Percentiles rank a stretch among this genome's conserved stretches.
Evolutionary conservation across 164 flowering plant species (phyloP).

Genomic region (Aristolochia contorta): DNA sequence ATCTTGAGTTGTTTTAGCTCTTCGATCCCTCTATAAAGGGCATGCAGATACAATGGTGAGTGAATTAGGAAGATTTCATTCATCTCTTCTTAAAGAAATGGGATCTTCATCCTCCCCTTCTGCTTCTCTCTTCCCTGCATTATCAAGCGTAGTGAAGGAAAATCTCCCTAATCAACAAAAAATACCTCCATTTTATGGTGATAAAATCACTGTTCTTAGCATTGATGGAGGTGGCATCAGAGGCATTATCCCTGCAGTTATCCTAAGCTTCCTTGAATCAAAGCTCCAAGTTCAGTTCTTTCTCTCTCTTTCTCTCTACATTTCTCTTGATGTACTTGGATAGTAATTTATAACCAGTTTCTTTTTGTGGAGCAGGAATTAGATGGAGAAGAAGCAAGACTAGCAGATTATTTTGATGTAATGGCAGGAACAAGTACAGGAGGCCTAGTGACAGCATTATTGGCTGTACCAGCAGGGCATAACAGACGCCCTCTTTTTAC

Average conservation of each 20-base stretch:
- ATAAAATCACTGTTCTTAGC: slow-evolving; percentile 23
- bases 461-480: slow-evolving; percentile 6
- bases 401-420: slow-evolving; percentile 13
- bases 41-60: no score
- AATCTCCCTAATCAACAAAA: background rate
- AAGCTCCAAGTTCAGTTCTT: slow-evolving; percentile 1
- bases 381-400: slow-evolving; percentile 12
- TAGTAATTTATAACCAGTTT: background rate
- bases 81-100: background rate
- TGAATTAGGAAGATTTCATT: no score
- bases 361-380: slow-evolving; percentile 2
- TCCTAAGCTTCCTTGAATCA: slow-evolving; percentile 3
- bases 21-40: no score
- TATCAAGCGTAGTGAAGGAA: background rate
- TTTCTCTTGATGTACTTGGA: background rate
- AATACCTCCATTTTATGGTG: slow-evolving; percentile 1
- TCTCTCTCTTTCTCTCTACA: background rate
- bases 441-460: slow-evolving; percentile 8
- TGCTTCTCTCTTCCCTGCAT: background rate
- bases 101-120: background rate
- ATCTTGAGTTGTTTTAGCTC: no score
- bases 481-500: slow-evolving; percentile 9
- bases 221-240: slow-evolving; percentile 36
- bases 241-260: slow-evolving; percentile 5
- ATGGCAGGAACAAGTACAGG: slow-evolving; percentile 16